A percentile compares a stretch with the other conserved stretches of the same genome.
Evolutionary conservation across 2,329 filamentous ascomycete species (phyloP).

Genomic region (Colletotrichum brevisporum): DNA sequence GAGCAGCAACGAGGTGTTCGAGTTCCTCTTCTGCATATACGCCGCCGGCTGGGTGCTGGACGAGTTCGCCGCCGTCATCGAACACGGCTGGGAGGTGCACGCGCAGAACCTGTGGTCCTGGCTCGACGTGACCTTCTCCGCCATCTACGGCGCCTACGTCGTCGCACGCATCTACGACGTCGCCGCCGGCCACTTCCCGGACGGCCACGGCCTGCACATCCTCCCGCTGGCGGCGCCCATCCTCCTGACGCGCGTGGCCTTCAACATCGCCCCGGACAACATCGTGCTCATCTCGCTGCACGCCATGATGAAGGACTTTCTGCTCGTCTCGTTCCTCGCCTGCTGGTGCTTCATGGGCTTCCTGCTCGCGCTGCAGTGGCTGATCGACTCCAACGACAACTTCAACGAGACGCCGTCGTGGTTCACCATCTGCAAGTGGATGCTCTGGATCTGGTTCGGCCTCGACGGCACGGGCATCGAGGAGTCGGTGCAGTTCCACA

Average conservation of each 20-base stretch:
- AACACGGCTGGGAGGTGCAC: constrained; percentile 77
- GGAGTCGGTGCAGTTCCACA: constrained; percentile 71
- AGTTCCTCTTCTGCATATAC: constrained; percentile 75
- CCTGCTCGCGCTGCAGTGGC: constrained; percentile 78
- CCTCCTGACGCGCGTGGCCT: constrained; percentile 78
- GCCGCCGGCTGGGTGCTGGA: constrained; percentile 78
- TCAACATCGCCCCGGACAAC: constrained; percentile 81
- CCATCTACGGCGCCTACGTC: constrained; percentile 74
- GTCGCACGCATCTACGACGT: constrained; percentile 71
- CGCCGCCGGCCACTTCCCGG: constrained; percentile 47
- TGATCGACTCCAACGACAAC: constrained; percentile 53
- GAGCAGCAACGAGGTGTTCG: constrained; percentile 62
- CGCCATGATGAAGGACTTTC: constrained; percentile 82
- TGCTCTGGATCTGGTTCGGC: constrained; percentile 86
- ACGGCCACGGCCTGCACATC: constrained; percentile 73
- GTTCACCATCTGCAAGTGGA: constrained; percentile 79
- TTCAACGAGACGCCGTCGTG: constrained; percentile 52
- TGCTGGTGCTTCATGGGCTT: constrained; percentile 79
- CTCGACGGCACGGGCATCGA: constrained; percentile 74
- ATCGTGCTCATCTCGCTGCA: constrained; percentile 81
- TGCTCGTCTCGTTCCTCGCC: constrained; percentile 69
- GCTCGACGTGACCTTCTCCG: constrained; percentile 77
- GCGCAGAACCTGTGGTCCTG: constrained; percentile 84
- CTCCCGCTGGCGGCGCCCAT: constrained; percentile 77
- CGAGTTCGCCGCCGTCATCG: constrained; percentile 74